Base-by-base conservation (phyloP, 2,329 filamentous ascomycete species). In the Pseudocercospora ulei region DNA sequence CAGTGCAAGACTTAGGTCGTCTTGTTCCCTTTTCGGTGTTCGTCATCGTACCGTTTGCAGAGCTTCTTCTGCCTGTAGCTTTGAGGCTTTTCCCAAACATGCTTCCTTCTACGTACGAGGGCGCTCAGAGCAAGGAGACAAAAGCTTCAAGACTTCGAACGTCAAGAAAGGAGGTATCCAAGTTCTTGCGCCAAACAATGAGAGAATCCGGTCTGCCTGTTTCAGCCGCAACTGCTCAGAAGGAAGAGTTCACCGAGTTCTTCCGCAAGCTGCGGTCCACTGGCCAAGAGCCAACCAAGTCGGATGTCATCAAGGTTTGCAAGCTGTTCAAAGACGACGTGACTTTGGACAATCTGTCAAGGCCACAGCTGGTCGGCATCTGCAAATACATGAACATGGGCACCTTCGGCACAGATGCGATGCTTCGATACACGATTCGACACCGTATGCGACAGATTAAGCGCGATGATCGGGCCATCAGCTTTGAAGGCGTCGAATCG, bases 371-470 rank as follows among this genome's bases (percentile, higher is more conserved):
- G 35, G 88, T 98, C 18, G 93, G 82, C 39, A 98, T 96, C 74
- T 96, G 90, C 72, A 81, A 84, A 46, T 98, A 98, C 69, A 87
- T 98, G 80, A 95, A 92, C 65, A 75, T 98, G 40, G 90, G 88
- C 67, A 88, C 86, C 0, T 95, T 96, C 56, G 90, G 90, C 50
- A 96, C 90, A 13, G 90, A 98, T 64, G 84, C 86, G 63, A 93
- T 98, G 82, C 78, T 98, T 35, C 83, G 90, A 39, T 98, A 98
- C 67, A 86, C 93, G 61, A 78, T 98, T 56, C 84, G 90, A 42
- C 87, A 96, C 66, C 83, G 88, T 47, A 98, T 98, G 90, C 78
- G 88, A 55, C 90, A 98, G 66, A 96, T 96, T 71, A 98, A 98
- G 77, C 80, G 88, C 48, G 90, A 98, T 58, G 90, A 98, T 66